phyloP scores from a whole-genome alignment of 306 rosid genomes.

The Calophaca sinica region DNA sequence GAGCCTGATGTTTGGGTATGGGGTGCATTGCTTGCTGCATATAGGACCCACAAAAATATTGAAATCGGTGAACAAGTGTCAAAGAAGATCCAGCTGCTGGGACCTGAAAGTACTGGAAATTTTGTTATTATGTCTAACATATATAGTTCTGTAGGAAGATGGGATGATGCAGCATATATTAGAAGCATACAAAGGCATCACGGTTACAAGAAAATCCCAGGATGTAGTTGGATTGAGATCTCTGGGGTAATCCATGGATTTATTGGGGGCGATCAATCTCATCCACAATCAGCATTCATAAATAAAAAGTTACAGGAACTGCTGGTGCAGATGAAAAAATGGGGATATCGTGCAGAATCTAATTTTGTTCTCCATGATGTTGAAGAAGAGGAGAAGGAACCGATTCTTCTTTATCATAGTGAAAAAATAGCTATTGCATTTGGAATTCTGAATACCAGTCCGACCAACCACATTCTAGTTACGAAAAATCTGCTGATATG shows the following conservation, averaged over 20 bases:
- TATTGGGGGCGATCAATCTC: conserved; percentile 71
- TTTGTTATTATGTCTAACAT: conserved; percentile 70
- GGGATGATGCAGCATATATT: conserved; percentile 73
- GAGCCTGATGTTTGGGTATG: conserved; percentile 65
- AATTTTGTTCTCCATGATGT: conserved; percentile 64
- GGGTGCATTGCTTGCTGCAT: conserved; percentile 68
- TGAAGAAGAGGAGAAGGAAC: conserved; percentile 73
- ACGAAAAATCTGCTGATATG: conserved; percentile 68
- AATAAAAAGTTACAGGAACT: conserved; percentile 64
- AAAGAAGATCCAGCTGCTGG: conserved; percentile 59
- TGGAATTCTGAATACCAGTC: conserved; percentile 57
- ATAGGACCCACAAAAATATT: conserved; percentile 63
- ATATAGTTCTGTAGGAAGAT: conserved; percentile 65
- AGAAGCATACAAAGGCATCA: conserved; percentile 64
- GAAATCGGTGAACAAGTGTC: conserved; percentile 67
- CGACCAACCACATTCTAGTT: conserved; percentile 51
- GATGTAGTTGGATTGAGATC: conserved; percentile 76
- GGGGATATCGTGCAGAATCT: conserved; percentile 64
- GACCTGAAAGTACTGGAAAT: conserved; percentile 66
- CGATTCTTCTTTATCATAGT: conserved; percentile 65
- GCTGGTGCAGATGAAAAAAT: conserved; percentile 60
- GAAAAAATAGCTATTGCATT: conserved; percentile 72
- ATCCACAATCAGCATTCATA: conserved; percentile 61
- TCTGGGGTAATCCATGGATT: conserved; percentile 69
- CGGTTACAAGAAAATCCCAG: conserved; percentile 72